phyloP scores from a whole-genome alignment of 768 basidiomycete genomes.

The Lactifluus piperatus region DNA sequence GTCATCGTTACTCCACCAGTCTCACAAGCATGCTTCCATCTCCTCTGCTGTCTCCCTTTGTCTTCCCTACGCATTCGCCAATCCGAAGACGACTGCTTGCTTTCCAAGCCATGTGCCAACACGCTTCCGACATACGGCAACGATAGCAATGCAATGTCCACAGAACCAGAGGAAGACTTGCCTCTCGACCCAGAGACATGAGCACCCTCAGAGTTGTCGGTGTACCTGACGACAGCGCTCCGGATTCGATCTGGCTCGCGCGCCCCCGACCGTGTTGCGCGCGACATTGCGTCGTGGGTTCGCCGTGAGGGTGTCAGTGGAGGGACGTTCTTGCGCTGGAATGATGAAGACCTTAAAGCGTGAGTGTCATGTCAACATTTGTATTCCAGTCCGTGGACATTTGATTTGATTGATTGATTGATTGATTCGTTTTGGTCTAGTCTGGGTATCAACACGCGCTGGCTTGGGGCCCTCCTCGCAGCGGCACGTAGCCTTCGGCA shows the following conservation, averaged over 20 bases:
- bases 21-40: slow-evolving; percentile 34
- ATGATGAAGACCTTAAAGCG: slow-evolving; percentile 48
- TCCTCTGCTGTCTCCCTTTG: slow-evolving; percentile 38
- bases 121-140: slow-evolving; percentile 29
- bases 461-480: slow-evolving; percentile 44
- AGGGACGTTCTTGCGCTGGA: slow-evolving; percentile 49
- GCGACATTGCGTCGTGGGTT: slow-evolving; percentile 45
- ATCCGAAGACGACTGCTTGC: slow-evolving; percentile 14
- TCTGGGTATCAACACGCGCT: slow-evolving; percentile 42
- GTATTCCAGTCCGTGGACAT: background rate
- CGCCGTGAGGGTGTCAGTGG: slow-evolving; percentile 45
- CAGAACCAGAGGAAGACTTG: slow-evolving; percentile 27
- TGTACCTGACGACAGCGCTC: slow-evolving; percentile 43
- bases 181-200: slow-evolving; percentile 57
- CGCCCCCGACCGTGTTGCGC: slow-evolving; percentile 32
- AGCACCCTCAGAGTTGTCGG: slow-evolving; percentile 47
- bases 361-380: slow-evolving; percentile 28
- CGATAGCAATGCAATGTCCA: slow-evolving; percentile 5
- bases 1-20: slow-evolving; percentile 41
- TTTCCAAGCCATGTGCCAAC: slow-evolving; percentile 32
- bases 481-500: slow-evolving; percentile 49
- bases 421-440: slow-evolving; percentile 23
- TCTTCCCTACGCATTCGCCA: slow-evolving; percentile 12
- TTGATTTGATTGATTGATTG: too few relatives aligned
- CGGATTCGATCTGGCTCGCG: slow-evolving; percentile 28